Evolutionary conservation across 2,329 filamentous ascomycete genomes (phyloP).

Genomic region (Cephalotrichum gorgonifer): DNA sequence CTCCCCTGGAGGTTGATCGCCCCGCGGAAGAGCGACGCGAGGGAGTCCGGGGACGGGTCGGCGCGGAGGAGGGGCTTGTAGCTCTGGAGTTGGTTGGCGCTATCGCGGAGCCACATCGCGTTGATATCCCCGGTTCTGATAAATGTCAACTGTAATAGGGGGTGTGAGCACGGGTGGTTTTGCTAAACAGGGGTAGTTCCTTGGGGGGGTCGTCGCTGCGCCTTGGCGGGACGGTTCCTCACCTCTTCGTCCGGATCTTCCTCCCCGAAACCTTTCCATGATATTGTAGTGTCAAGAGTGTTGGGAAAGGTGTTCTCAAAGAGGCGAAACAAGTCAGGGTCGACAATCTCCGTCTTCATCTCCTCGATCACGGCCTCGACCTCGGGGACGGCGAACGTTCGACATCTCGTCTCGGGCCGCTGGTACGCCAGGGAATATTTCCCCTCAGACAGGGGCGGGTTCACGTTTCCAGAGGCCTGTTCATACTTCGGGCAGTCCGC

Average conservation of each 20-base stretch:
- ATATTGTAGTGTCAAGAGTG: slow-evolving; percentile 62
- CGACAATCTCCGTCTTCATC: slow-evolving; percentile 58
- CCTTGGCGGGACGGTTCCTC: background rate
- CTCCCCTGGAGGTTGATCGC: slow-evolving; percentile 68
- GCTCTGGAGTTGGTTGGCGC: slow-evolving; percentile 67
- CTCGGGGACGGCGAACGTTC: slow-evolving; percentile 67
- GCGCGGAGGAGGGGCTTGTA: slow-evolving; percentile 56
- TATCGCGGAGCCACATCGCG: slow-evolving; percentile 89
- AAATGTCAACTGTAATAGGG: slow-evolving; percentile 49
- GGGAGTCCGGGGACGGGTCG: slow-evolving; percentile 38
- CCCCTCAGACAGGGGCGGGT: slow-evolving; percentile 65
- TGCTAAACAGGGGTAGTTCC: background rate
- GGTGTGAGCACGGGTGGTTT: no score
- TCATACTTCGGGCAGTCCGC: slow-evolving; percentile 1
- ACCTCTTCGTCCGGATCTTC: slow-evolving; percentile 50
- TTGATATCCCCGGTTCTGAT: slow-evolving; percentile 83
- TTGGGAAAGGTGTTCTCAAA: slow-evolving; percentile 68
- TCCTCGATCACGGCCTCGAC: slow-evolving; percentile 66
- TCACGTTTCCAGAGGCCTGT: slow-evolving; percentile 17
- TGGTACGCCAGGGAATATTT: slow-evolving; percentile 69
- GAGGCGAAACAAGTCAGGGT: slow-evolving; percentile 63
- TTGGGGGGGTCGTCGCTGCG: background rate
- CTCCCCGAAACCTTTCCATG: slow-evolving; percentile 52
- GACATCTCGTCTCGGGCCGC: slow-evolving; percentile 63
- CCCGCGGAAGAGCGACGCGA: slow-evolving; percentile 61